Evolutionary conservation across 352 stramenopile genomes (phyloP), one percentile per base, ranked within the genome.

Genomic region (Globisporangium takayamanum): DNA sequence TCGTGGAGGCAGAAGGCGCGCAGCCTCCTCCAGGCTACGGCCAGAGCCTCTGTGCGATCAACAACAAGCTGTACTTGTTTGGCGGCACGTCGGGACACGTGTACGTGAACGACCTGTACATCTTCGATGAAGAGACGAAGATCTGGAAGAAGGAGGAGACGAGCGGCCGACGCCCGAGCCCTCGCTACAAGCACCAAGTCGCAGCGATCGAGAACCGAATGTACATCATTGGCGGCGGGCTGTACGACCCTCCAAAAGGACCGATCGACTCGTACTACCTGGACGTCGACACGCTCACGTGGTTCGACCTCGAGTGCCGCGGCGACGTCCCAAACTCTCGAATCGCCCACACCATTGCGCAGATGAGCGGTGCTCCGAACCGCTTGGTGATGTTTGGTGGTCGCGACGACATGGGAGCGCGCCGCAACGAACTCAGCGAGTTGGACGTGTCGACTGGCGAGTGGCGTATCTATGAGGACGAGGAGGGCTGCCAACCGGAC

Each of bases 31-130:
- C 83, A 1, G 83, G 83, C 14, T 93, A 91, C 51, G 83, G 80
- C 0, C 83, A 93, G 53, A 93, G 73, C 56, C 50, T 93, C 36
- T 89, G 80, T 52, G 69, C 80, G 5, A 89, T 90, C 56, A 74
- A 87, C 71, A 77, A 83, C 57, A 91, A 90, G 63, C 66, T 93
- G 15, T 91, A 91, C 53, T 73, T 93, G 49, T 93, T 93, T 41
- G 83, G 83, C 26, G 83, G 83, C 48, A 93, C 83, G 0, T 91
- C 80, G 1, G 80, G 83, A 12, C 80, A 93, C 39, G 76, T 89
- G 11, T 91, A 93, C 64, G 84, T 93, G 25, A 93, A 91, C 63
- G 84, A 93, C 62, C 56, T 93, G 12, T 93, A 90, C 68, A 68
- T 91, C 6, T 93, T 91, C 50, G 74, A 93, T 56, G 79, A 93